Evolutionary conservation across 371 early-diverging fungal genomes (phyloP).

Genomic region (Nematocida sp.): DNA sequence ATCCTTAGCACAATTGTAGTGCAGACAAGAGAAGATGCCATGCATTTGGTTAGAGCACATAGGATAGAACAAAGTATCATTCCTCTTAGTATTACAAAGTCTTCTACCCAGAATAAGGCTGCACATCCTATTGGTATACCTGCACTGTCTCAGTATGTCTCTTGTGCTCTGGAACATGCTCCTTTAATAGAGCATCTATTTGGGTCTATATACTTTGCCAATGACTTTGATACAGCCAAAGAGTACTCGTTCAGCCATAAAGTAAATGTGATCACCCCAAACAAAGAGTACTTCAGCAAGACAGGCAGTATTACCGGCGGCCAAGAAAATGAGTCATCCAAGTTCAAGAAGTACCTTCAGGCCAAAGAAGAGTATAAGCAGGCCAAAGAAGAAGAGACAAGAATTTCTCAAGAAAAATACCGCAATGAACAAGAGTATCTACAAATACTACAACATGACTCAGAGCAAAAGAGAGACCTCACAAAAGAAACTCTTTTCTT

Average conservation of each 20-base stretch:
- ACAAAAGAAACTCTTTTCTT: constrained; percentile 2
- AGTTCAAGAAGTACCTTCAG: constrained; percentile 48
- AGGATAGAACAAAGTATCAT: constrained; percentile 87
- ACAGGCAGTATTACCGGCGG: constrained; percentile 63
- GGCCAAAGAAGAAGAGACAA: not conserved
- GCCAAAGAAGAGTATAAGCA: constrained; percentile 26
- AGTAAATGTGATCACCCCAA: constrained; percentile 60
- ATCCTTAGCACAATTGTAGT: constrained; percentile 92
- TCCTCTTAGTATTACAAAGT: constrained; percentile 69
- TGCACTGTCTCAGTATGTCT: constrained; percentile 34
- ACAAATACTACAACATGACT: not conserved
- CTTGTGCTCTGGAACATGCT: constrained; percentile 47
- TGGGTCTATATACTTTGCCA: constrained; percentile 49
- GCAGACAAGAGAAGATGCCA: constrained; percentile 79
- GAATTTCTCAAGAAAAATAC: constrained; percentile 4
- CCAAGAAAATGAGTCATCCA: constrained; percentile 39
- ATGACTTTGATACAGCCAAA: constrained; percentile 53
- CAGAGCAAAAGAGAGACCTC: no score
- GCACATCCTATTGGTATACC: constrained; percentile 32
- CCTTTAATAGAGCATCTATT: constrained; percentile 51
- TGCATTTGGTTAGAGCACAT: constrained; percentile 70
- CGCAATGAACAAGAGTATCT: constrained; percentile 12
- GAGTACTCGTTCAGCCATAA: constrained; percentile 43
- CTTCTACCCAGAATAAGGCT: not conserved
- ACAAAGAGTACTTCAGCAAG: constrained; percentile 58